phyloP scores from a whole-genome alignment of 2,329 filamentous ascomycete species.

The Nigrospora sphaerica region DNA sequence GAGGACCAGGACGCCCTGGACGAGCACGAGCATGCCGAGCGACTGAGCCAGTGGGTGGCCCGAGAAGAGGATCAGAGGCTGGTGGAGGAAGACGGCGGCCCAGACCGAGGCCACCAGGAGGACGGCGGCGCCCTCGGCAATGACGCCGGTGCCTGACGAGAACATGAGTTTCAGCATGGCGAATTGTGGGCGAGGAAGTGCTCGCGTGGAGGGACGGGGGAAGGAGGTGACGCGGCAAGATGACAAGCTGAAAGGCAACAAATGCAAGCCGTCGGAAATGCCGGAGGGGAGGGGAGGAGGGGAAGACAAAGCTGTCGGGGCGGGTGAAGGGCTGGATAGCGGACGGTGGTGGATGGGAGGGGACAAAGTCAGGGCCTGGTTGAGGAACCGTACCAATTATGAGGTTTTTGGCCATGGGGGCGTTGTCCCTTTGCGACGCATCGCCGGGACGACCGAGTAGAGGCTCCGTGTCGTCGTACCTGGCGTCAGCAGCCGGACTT shows the following conservation, averaged over 20 bases:
- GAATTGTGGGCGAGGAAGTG: not conserved
- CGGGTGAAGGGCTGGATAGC: not conserved
- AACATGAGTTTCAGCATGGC: conserved; percentile 23
- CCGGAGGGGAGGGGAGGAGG: not conserved
- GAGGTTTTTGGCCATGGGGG: conserved; percentile 63
- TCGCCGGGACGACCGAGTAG: conserved; percentile 66
- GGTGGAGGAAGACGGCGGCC: conserved; percentile 64
- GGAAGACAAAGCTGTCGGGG: not conserved
- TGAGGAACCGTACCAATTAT: conserved; percentile 53
- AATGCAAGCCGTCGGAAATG: not conserved
- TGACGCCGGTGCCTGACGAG: conserved; percentile 63
- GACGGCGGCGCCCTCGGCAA: conserved; percentile 73
- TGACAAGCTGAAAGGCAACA: not conserved
- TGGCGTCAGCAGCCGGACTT: conserved; percentile 1
- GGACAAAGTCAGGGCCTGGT: not conserved
- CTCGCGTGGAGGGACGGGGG: not conserved
- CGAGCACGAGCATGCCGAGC: conserved; percentile 64
- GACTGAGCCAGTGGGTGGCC: conserved; percentile 71
- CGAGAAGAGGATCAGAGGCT: conserved; percentile 69
- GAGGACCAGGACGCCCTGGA: conserved; percentile 75
- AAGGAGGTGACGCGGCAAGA: not conserved
- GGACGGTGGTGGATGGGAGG: not conserved
- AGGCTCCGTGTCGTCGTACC: conserved; percentile 43
- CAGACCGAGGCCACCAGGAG: conserved; percentile 72
- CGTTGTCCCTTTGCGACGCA: conserved; percentile 59